Evolutionary conservation across 2,329 filamentous ascomycete genomes (phyloP).

Genomic region (Hysterium pulicare): DNA sequence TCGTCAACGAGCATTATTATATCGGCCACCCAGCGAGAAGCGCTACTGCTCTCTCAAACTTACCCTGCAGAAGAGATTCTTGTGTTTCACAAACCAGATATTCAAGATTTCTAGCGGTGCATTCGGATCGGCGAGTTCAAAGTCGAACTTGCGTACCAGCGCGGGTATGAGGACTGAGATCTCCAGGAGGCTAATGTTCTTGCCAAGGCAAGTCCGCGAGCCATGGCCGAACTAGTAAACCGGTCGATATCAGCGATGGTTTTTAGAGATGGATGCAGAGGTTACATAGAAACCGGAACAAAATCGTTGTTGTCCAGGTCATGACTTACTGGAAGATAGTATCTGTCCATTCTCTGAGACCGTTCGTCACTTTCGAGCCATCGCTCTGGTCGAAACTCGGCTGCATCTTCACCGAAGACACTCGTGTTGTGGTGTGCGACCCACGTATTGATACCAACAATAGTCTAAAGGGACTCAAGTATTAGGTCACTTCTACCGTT

Average conservation of each 20-base stretch:
- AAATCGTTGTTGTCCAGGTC: not conserved
- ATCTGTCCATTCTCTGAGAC: constrained; percentile 41
- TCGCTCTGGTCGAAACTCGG: constrained; percentile 42
- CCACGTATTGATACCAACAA: constrained; percentile 46
- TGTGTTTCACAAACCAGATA: constrained; percentile 2
- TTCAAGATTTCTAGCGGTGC: not conserved
- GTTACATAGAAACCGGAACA: not conserved
- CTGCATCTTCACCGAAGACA: constrained; percentile 40
- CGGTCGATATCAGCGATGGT: not conserved
- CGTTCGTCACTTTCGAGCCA: constrained; percentile 34
- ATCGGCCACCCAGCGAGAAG: not conserved
- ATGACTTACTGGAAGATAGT: constrained; percentile 13
- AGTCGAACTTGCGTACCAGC: constrained; percentile 16
- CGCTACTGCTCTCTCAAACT: not conserved
- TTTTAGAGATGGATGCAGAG: not conserved
- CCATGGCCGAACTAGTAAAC: constrained; percentile 19
- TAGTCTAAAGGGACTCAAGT: constrained; percentile 23
- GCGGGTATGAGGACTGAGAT: constrained; percentile 20
- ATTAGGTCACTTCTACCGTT: not conserved
- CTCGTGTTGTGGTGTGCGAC: constrained; percentile 39
- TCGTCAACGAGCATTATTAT: not conserved
- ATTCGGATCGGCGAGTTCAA: constrained; percentile 9
- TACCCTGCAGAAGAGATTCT: not conserved
- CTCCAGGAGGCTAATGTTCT: constrained; percentile 20
- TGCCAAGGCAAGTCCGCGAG: constrained; percentile 18